Evolutionary conservation across 768 basidiomycete genomes (phyloP), one percentile per base, ranked within the genome.

Genomic region (Podaxis carcinomalis): DNA sequence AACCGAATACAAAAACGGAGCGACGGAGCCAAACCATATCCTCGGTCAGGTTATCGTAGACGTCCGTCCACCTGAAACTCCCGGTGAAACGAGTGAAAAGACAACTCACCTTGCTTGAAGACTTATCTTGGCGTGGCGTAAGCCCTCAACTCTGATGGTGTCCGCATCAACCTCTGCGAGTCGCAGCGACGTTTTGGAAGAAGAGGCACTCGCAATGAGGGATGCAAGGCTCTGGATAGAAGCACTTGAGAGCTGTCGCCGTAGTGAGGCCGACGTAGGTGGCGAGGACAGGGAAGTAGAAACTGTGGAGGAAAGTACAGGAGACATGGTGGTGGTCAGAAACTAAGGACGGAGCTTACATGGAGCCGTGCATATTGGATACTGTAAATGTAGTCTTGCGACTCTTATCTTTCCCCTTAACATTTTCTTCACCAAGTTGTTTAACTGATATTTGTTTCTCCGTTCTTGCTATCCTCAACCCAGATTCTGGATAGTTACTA

Each of bases 31-130:
- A 68, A 68, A 73, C 72, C 72, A 67, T 74, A 64, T 66, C 62
- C 63, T 42, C 56, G 62, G 62, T 56, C 64, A 46, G 63, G 59
- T 7, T 60, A 51, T 65, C 68, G 67, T 73, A 72, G 74, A 70
- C 73, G 74, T 70, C 70, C 71, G 67, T 65, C 67, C 67, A 66
- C 65, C 65, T 67, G 68, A 66, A 63, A 72, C 70, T 67, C 70
- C 73, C 67, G 70, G 66, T 68, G 66, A 68, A 58, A 62, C 62
- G 70, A 67, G 61, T 63, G 62, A 67, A 25, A 61, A 67, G 67
- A 69, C 46, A 57, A 67, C 89, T 86, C 76, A 92, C 92, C 85
- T 89, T 50, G 90, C 82, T 65, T 90, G 82, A 57, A 93, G 72
- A 64, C 72, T 79, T 11, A 79, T 67, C 46, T 77, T 73, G 35